Evolutionary conservation across 495 filamentous ascomycete genomes (phyloP).

Genomic region (Penicillium odoratum): DNA sequence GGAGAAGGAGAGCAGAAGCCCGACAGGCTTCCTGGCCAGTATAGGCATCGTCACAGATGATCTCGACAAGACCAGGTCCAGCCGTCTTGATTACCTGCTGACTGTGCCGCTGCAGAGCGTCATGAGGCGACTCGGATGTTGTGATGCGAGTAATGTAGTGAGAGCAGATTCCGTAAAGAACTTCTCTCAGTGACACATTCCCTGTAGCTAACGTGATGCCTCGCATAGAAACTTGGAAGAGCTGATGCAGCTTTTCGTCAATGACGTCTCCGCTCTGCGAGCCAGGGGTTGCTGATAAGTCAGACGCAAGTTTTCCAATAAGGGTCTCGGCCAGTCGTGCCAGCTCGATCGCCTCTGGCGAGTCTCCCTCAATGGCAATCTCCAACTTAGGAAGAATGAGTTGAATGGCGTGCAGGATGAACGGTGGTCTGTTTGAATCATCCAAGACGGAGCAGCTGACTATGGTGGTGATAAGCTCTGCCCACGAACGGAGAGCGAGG

Average conservation of each 20-base stretch:
- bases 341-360: constrained; percentile 67
- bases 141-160: constrained; percentile 76
- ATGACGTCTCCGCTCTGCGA: constrained; percentile 66
- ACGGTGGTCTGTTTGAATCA: constrained; percentile 61
- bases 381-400: constrained; percentile 84
- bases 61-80: constrained; percentile 77
- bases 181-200: constrained; percentile 69
- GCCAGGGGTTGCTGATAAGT: constrained; percentile 39
- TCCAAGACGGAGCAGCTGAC: constrained; percentile 75
- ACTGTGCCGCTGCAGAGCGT: constrained; percentile 56
- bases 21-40: constrained; percentile 77
- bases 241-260: constrained; percentile 84
- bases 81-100: constrained; percentile 72
- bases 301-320: constrained; percentile 69
- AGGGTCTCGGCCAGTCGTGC: constrained; percentile 75
- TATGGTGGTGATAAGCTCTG: constrained; percentile 75
- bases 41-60: constrained; percentile 91
- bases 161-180: constrained; percentile 86
- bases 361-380: constrained; percentile 61
- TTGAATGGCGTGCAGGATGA: constrained; percentile 83
- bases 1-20: constrained; percentile 76
- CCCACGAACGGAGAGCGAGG: constrained; percentile 73
- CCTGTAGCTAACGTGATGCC: constrained; percentile 70
- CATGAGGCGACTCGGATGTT: constrained; percentile 37
- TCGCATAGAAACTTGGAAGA: constrained; percentile 80